Conservation (phyloP, 768 basidiomycete species). For the Leccinum boreale region DNA sequence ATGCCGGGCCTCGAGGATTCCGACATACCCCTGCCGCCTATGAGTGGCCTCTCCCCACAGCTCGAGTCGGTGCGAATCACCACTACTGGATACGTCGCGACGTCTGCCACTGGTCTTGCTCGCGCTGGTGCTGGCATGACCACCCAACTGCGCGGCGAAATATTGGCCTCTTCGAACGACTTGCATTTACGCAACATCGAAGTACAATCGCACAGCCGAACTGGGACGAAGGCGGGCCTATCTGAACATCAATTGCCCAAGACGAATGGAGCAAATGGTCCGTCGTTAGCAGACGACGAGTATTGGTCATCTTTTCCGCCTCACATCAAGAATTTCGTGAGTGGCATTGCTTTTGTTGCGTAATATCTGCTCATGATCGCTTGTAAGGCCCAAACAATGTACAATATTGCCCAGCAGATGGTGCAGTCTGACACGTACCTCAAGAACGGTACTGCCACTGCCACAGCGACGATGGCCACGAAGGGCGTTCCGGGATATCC, state of each 20-base stretch:
- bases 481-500: constrained; percentile 37
- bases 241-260: constrained; percentile 21
- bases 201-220: constrained; percentile 24
- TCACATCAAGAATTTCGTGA: constrained; percentile 67
- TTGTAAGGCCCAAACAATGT: constrained; percentile 58
- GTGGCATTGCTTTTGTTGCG: constrained; percentile 29
- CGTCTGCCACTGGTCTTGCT: constrained; percentile 32
- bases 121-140: constrained; percentile 31
- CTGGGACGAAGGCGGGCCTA: constrained; percentile 24
- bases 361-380: constrained; percentile 31
- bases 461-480: constrained; percentile 32
- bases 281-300: constrained; percentile 47
- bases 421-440: constrained; percentile 42
- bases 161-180: constrained; percentile 59
- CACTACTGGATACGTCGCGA: constrained; percentile 43
- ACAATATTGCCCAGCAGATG: constrained; percentile 67
- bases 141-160: constrained; percentile 51
- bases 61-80: constrained; percentile 48
- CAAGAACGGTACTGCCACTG: constrained; percentile 34
- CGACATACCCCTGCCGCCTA: constrained; percentile 15
- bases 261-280: constrained; percentile 20
- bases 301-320: constrained; percentile 70
- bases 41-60: constrained; percentile 42
- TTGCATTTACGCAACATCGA: constrained; percentile 47
- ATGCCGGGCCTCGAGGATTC: constrained; percentile 24